phyloP scores from a whole-genome alignment of 2,329 filamentous ascomycete species.

The Penicillium griseofulvum region DNA sequence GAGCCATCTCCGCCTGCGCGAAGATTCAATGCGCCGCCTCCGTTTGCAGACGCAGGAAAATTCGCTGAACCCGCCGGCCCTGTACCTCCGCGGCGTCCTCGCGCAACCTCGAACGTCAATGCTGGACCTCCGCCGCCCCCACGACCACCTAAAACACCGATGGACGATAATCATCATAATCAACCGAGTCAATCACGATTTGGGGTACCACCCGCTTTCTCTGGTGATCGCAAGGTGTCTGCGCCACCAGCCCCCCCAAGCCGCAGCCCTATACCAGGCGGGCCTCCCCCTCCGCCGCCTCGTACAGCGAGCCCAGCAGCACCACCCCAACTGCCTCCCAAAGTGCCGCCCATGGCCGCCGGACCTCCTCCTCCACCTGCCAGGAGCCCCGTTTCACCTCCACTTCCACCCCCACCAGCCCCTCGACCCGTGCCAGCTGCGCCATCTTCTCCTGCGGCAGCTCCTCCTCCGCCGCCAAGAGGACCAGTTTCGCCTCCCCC shows the following conservation, averaged over 20 bases:
- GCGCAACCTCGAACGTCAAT: constrained; percentile 50
- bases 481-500: constrained; percentile 33
- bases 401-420: constrained; percentile 26
- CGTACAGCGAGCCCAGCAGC: constrained; percentile 45
- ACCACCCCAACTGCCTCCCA: constrained; percentile 52
- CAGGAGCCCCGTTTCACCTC: constrained; percentile 49
- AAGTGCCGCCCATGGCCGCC: constrained; percentile 38
- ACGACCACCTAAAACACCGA: constrained; percentile 66
- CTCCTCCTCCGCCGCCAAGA: constrained; percentile 46
- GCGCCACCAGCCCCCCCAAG: constrained; percentile 72
- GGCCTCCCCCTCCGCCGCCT: constrained; percentile 67
- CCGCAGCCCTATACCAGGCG: constrained; percentile 55
- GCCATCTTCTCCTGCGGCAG: constrained; percentile 35
- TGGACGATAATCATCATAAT: constrained; percentile 63
- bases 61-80: constrained; percentile 61
- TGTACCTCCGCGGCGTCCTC: constrained; percentile 47
- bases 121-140: constrained; percentile 67
- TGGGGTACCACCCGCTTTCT: constrained; percentile 76
- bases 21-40: constrained; percentile 80
- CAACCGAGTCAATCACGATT: constrained; percentile 54
- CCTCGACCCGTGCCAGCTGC: constrained; percentile 27
- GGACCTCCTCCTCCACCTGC: constrained; percentile 60
- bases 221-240: constrained; percentile 60
- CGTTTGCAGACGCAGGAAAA: constrained; percentile 85
- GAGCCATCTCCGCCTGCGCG: constrained; percentile 60